Evolutionary conservation across 257 asterid genomes (phyloP), one percentile per base, ranked within the genome.

Genomic region (Forsythia suspensa): DNA sequence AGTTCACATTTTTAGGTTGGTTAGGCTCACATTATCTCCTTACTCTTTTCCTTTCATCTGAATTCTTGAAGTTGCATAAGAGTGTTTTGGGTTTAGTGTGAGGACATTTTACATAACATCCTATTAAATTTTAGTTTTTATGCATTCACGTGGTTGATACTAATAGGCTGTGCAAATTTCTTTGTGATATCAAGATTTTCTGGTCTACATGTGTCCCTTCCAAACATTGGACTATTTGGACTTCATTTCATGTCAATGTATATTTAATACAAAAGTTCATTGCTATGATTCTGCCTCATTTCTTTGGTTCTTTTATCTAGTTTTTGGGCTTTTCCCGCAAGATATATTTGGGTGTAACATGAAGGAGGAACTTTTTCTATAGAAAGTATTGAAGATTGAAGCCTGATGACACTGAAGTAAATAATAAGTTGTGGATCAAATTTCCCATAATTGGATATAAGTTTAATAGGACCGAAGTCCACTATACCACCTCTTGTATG

Each of bases 1-100:
- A 88, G 97, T 83, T 91, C 95, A 34, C 97, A 91, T 86, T 91
- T 91, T 82, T 95, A 91, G 95, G 97, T 91, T 75, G 41, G 86
- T 82, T 72, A 20, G 39, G 7, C 34, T 63, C 7, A 9, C 36
- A 42, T 51, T 44, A 34, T 78, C 18, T 20, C 12, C 15, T 63
- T 63, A 21, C 8, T 8, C 15, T 20, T n/a, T 21, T 63, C 13
- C 38, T 21, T 39, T 24, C 39, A 63, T 63, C 8, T 11, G 18
- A 21, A 63, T 63, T 63, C 70, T 3, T 11, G 2, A 29, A 57
- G 66, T 57, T 57, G 66, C 20, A 57, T 57, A 18, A 57, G 36
- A 57, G 34, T 57, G 34, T 7, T 57, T 29, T 57, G 66, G 66
- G 69, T 21, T 9, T 18, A 61, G 69, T 61, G 37, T 8, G 68